phyloP scores from a whole-genome alignment of 805 yeast genomes.

The Sugiyamaella marilandica region DNA sequence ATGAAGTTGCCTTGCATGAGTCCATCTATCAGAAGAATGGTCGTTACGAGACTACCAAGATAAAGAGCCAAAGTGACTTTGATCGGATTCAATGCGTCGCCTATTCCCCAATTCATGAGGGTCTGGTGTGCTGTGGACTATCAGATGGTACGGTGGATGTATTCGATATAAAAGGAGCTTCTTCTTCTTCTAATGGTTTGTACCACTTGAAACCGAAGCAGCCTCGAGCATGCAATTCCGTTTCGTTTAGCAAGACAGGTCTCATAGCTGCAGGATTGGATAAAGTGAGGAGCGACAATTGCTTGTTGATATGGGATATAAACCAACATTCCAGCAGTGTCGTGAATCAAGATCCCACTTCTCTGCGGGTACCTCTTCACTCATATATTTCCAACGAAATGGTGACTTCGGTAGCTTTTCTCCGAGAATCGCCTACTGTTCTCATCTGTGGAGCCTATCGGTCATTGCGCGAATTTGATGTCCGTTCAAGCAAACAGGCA shows the following conservation, averaged over 20 bases:
- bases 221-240: constrained; percentile 66
- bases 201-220: constrained; percentile 55
- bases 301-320: constrained; percentile 77
- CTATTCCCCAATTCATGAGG: constrained; percentile 51
- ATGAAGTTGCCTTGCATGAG: constrained; percentile 59
- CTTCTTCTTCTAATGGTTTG: constrained; percentile 30
- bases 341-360: constrained; percentile 11
- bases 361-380: constrained; percentile 19
- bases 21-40: constrained; percentile 14
- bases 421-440: constrained; percentile 49
- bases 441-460: constrained; percentile 74
- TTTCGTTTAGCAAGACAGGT: constrained; percentile 62
- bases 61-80: constrained; percentile 43
- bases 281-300: constrained; percentile 67
- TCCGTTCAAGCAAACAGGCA: constrained; percentile 49
- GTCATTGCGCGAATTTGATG: constrained; percentile 70
- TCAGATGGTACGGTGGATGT: constrained; percentile 61
- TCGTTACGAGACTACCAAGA: constrained; percentile 33
- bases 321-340: constrained; percentile 30
- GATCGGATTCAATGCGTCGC: constrained; percentile 63
- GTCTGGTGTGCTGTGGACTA: constrained; percentile 67
- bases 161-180: constrained; percentile 48
- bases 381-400: constrained; percentile 70
- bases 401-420: constrained; percentile 61
- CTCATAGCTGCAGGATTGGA: constrained; percentile 76